Evolutionary conservation across 1,139 yeast genomes (phyloP), one percentile per base, ranked within the genome.

Genomic region (Hyphopichia fennica): DNA sequence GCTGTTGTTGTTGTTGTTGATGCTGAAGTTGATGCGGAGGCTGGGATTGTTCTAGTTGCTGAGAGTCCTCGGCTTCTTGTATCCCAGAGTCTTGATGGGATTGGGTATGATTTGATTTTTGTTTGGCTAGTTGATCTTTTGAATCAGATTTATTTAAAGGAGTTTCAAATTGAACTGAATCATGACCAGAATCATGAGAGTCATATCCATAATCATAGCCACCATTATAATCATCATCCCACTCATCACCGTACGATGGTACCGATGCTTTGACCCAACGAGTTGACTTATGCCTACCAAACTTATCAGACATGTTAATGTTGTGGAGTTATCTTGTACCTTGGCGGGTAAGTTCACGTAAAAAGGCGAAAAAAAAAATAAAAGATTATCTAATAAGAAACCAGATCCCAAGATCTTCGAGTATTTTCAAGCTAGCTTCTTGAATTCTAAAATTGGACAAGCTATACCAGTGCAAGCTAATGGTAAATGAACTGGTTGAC

Each of bases 241-340:
- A 81, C 29, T 76, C 84, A 30, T 79, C 81, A 7, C 85, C 85
- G 51, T 80, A 81, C 15, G 75, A 65, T 3, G 83, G 84, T 20
- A 74, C 76, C 1, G 79, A 65, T 2, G 82, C 82, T 47, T 77
- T 77, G 2, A 69, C 81, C 86, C 86, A 81, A 40, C 87, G 65
- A n/a, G 81, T 72, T n/a, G 84, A 79, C 49, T 75, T 75, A 54
- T 77, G 79, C 56, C 86, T 74, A 27, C 65, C 80, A 41, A 81
- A 73, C 41, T 73, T 63, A 42, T 73, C 79, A 7, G 67, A 48
- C 76, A 69, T 71, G 42, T 15, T 16, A 18, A 9, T n/a, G n/a
- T 9, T 25, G 9, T 25, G 28, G n/a, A 25, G 28, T 25, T 25
- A n/a, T 25, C 8, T 25, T 4, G n/a, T 5, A 4, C n/a, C 28